Evolutionary conservation across 148 eudicot genomes (phyloP).

Genomic region (Limonium bicolor): DNA sequence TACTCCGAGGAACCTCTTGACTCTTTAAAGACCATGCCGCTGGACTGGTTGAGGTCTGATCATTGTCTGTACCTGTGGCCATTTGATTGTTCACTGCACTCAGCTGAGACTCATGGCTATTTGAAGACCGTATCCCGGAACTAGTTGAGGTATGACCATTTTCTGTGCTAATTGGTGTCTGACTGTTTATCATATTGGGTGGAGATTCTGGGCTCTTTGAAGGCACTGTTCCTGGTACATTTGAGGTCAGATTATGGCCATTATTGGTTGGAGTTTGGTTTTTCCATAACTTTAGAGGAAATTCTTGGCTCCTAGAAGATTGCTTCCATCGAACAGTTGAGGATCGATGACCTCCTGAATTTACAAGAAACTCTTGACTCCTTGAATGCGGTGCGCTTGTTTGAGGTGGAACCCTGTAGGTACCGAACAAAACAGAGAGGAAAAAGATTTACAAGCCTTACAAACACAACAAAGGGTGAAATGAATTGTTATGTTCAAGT

Average conservation of each 20-base stretch:
- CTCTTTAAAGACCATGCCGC: not conserved
- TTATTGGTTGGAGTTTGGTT: not conserved
- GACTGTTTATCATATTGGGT: not conserved
- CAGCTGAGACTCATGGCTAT: not conserved
- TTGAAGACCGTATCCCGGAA: not conserved
- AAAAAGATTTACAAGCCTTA: too few relatives aligned
- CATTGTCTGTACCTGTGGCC: too few relatives aligned
- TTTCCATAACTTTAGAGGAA: not conserved
- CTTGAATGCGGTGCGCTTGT: not conserved
- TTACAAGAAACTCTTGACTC: not conserved
- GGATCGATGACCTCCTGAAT: not conserved
- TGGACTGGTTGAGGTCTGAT: not conserved
- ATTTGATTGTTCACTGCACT: too few relatives aligned
- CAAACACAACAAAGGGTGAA: too few relatives aligned
- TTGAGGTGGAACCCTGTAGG: not conserved
- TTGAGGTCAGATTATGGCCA: not conserved
- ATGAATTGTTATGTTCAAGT: too few relatives aligned
- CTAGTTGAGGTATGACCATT: not conserved
- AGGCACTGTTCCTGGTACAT: not conserved
- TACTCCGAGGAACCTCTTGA: not conserved
- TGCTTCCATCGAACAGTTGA: not conserved
- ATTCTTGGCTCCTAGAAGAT: not conserved
- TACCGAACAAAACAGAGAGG: too few relatives aligned
- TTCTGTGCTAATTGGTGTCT: conserved; percentile 1
- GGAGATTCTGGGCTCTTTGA: conserved; percentile 3